Evolutionary conservation across 441 rosid genomes (phyloP).

Genomic region (Mallotus japonicus): DNA sequence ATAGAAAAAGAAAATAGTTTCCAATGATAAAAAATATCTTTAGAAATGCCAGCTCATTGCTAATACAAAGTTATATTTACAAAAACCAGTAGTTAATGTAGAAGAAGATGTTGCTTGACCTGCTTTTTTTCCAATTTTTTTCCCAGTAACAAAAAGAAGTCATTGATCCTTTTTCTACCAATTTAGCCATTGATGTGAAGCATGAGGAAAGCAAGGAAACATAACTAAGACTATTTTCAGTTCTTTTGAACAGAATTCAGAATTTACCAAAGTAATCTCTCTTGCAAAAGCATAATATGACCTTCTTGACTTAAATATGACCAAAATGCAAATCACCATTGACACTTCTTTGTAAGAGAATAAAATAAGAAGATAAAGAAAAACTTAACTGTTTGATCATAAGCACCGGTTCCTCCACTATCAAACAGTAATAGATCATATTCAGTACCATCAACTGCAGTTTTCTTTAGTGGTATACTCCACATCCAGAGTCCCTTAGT

Average conservation of each 20-base stretch:
- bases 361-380: background rate
- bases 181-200: background rate
- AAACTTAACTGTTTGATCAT: slow-evolving; percentile 73
- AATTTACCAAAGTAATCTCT: background rate
- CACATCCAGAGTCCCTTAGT: slow-evolving; percentile 96
- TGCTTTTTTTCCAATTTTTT: background rate
- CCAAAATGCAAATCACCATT: background rate
- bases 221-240: background rate
- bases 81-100: background rate
- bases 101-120: background rate
- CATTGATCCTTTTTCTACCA: background rate
- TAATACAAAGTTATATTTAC: background rate
- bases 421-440: slow-evolving; percentile 77
- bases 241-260: background rate
- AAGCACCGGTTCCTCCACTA: slow-evolving; percentile 81
- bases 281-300: background rate
- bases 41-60: background rate
- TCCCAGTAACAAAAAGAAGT: background rate
- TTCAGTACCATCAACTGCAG: slow-evolving; percentile 79
- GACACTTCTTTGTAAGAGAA: background rate
- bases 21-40: background rate
- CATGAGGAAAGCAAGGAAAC: background rate
- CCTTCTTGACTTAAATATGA: background rate
- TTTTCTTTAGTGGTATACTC: slow-evolving; percentile 80
- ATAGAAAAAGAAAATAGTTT: background rate